Evolutionary conservation across 2,329 filamentous ascomycete genomes (phyloP), one percentile per base, ranked within the genome.

Genomic region (Neonectria hederae): DNA sequence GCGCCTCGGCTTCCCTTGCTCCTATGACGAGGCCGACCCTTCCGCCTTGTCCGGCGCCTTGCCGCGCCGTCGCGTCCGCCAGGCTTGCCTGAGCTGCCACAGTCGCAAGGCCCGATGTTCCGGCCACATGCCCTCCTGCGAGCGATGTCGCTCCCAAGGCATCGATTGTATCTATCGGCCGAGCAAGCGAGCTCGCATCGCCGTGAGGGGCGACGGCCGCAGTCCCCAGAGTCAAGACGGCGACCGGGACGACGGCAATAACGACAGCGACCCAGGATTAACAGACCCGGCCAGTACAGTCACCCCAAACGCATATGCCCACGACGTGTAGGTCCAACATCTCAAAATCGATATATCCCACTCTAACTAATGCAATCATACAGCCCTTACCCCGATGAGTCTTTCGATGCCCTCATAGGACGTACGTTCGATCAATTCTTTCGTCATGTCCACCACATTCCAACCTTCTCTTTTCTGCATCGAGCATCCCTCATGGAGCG

Each of bases 401-500:
- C 78, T 51, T 77, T 84, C 67, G 84, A 87, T 69, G 77, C 81
- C 22, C 72, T 87, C 26, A 84, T 86, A 43, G 78, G 82, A 54
- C 82, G 82, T 42, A 85, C 84, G 6, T 86, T 88, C 67, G 84
- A 85, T 69, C 82, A 83, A 68, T 88, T 87, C 76, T 88, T 88
- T 73, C 83, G 83, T 45, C 83, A 87, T 70, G 81, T 88, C 43
- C 85, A 88, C 74, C 86, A 88, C 65, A 85, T 88, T 55, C 84
- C 86, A 48, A 84, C 86, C 69, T 86, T 85, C 76, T 86, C 85
- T 11, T 88, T 88, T 61, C 75, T 88, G 17, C 86, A 88, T 69
- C 84, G 85, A 26, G 85, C 86, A 13, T 88, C 86, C 2, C 82
- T 88, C 24, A 87, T 87, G 84, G 85, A 87, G 72, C 81, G 86